These are phyloP conservation scores for Stachybotrys chlorohalonatus DNA, from an alignment of 2,329 filamentous ascomycete species.

Conservation along the genomic window DNA sequence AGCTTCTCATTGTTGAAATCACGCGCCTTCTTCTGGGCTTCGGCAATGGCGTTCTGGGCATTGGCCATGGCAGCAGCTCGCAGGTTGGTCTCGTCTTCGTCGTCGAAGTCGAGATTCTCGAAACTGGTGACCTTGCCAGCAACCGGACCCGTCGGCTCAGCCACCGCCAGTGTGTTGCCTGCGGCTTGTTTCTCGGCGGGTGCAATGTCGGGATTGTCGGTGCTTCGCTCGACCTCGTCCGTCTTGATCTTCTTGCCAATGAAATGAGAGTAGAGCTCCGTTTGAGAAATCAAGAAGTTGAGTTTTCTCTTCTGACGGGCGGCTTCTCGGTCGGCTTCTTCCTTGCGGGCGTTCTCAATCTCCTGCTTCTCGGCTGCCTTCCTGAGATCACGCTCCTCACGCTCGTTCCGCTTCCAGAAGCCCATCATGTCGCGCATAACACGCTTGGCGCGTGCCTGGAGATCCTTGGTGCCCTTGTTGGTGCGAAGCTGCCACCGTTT, in stretches of 20 bases:
- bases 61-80: constrained; percentile 86
- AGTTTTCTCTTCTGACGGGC: constrained; percentile 97
- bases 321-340: constrained; percentile 93
- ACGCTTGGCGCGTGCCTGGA: constrained; percentile 91
- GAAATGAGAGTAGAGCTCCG: constrained; percentile 97
- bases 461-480: constrained; percentile 97
- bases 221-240: constrained; percentile 84
- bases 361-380: constrained; percentile 94
- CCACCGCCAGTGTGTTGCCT: constrained; percentile 34
- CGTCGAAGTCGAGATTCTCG: constrained; percentile 91
- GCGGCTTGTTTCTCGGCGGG: constrained; percentile 33
- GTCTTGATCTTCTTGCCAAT: constrained; percentile 99
- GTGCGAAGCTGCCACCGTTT: constrained; percentile 95
- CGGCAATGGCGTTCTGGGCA: constrained; percentile 88
- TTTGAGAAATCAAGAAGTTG: constrained; percentile 98
- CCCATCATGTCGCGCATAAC: constrained; percentile 99
- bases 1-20: constrained; percentile 75
- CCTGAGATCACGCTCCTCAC: constrained; percentile 88
- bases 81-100: constrained; percentile 77
- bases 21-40: constrained; percentile 85
- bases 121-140: constrained; percentile 80
- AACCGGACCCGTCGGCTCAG: constrained; percentile 43
- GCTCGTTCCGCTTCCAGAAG: constrained; percentile 98
- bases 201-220: constrained; percentile 67
- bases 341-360: constrained; percentile 91